Percentiles rank a stretch among this genome's conserved stretches.
These are phyloP conservation scores for Sporobolus alterniflorus DNA, from an alignment of 202 grass and related monocot genomes.

Conservation along the genomic window DNA sequence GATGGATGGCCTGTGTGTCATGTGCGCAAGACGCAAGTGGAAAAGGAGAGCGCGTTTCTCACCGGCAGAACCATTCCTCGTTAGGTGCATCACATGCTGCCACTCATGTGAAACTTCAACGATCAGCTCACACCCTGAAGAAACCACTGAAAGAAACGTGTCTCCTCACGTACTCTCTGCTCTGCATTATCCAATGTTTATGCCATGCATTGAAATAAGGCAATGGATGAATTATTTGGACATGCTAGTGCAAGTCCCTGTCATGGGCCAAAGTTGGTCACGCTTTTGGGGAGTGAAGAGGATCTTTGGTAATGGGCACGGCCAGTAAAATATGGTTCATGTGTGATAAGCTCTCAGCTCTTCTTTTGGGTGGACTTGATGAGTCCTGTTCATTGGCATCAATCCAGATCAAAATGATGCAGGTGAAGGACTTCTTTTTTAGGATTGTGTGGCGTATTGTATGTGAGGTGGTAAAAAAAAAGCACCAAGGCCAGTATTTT, in stretches of 20 bases:
- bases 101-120: conserved; percentile 33
- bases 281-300: conserved; percentile 50
- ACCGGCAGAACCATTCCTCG: neutral
- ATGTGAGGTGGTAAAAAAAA: conserved; percentile 38
- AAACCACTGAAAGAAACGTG: conserved; percentile 17
- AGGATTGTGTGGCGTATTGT: neutral
- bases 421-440: neutral
- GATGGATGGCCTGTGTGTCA: conserved; percentile 7
- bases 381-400: conserved; percentile 12
- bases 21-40: conserved; percentile 32
- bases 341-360: neutral
- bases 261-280: conserved; percentile 51
- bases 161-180: neutral
- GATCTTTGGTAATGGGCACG: conserved; percentile 33
- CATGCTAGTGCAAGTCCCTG: conserved; percentile 46
- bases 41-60: conserved; percentile 26
- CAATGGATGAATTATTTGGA: conserved; percentile 33
- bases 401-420: conserved; percentile 42
- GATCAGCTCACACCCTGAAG: conserved; percentile 17
- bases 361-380: conserved; percentile 8
- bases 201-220: neutral
- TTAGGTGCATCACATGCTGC: conserved; percentile 34
- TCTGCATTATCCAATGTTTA: conserved; percentile 6
- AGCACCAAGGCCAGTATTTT: conserved; percentile 24
- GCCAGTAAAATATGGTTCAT: neutral